Evolutionary conservation across 805 yeast species (phyloP).

Genomic region (Kodamaea nitidulidarum): DNA sequence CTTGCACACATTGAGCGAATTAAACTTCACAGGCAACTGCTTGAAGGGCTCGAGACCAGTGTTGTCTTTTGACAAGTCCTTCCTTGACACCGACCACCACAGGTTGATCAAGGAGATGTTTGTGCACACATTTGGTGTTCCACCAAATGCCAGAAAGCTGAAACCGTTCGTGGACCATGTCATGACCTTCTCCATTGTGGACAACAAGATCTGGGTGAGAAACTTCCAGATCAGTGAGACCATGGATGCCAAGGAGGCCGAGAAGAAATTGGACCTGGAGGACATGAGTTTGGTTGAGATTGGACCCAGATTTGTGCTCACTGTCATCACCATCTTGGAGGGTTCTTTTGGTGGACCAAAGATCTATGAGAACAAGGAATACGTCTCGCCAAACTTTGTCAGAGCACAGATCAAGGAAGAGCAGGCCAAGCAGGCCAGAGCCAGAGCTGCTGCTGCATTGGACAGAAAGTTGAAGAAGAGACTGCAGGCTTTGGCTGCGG

Average conservation of each 20-base stretch:
- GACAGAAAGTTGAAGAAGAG: constrained; percentile 73
- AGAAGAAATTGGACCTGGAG: constrained; percentile 40
- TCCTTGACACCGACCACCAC: constrained; percentile 61
- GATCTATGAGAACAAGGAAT: constrained; percentile 94
- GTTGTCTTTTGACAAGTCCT: constrained; percentile 78
- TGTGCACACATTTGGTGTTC: constrained; percentile 83
- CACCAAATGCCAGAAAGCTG: constrained; percentile 85
- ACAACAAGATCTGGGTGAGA: constrained; percentile 92
- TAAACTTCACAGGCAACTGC: constrained; percentile 95
- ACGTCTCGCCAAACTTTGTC: constrained; percentile 91
- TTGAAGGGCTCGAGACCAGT: constrained; percentile 93
- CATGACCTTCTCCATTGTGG: constrained; percentile 87
- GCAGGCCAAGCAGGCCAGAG: constrained; percentile 72
- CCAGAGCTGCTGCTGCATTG: constrained; percentile 75
- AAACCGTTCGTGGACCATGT: constrained; percentile 97
- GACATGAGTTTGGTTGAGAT: constrained; percentile 84
- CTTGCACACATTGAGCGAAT: constrained; percentile 91
- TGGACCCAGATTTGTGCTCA: constrained; percentile 94
- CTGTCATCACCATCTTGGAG: constrained; percentile 85
- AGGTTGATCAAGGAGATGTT: constrained; percentile 79
- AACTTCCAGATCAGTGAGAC: constrained; percentile 82
- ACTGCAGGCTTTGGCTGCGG: constrained; percentile 68
- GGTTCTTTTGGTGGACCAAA: constrained; percentile 98
- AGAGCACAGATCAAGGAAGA: constrained; percentile 83
- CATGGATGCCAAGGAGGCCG: constrained; percentile 57